Evolutionary conservation across 306 rosid genomes (phyloP).

Genomic region (Carpinus fangiana): DNA sequence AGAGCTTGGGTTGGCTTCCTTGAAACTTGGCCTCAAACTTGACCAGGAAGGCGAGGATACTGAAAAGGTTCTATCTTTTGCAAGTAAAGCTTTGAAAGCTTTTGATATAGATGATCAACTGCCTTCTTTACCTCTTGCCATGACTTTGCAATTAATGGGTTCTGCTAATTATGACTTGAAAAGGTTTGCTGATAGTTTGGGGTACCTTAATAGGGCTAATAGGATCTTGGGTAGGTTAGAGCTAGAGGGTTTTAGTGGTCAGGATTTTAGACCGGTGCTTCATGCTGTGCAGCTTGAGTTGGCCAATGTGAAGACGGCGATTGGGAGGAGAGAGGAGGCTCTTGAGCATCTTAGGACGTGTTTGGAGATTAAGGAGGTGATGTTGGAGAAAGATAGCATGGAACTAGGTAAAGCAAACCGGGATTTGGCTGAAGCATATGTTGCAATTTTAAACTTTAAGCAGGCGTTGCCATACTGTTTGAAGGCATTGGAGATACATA

Average conservation of each 20-base stretch:
- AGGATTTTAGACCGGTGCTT: slow-evolving; percentile 71
- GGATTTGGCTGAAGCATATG: slow-evolving; percentile 79
- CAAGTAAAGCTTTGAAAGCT: slow-evolving; percentile 64
- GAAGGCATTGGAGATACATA: slow-evolving; percentile 85
- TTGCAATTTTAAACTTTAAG: slow-evolving; percentile 71
- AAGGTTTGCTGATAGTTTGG: slow-evolving; percentile 81
- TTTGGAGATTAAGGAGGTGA: slow-evolving; percentile 77
- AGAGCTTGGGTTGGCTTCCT: slow-evolving; percentile 77
- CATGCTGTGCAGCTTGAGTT: slow-evolving; percentile 84
- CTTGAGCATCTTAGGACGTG: slow-evolving; percentile 73
- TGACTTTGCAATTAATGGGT: slow-evolving; percentile 85
- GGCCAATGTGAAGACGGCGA: slow-evolving; percentile 80
- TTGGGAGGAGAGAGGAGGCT: slow-evolving; percentile 97
- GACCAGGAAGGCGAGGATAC: slow-evolving; percentile 92
- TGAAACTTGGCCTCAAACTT: slow-evolving; percentile 80
- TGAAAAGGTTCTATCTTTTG: slow-evolving; percentile 63
- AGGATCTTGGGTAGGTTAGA: slow-evolving; percentile 64
- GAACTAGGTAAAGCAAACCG: slow-evolving; percentile 74
- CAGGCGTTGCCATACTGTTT: slow-evolving; percentile 67
- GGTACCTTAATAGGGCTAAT: slow-evolving; percentile 77
- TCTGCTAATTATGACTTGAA: slow-evolving; percentile 67
- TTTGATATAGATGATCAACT: slow-evolving; percentile 57
- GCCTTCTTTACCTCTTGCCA: slow-evolving; percentile 63
- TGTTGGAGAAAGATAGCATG: slow-evolving; percentile 64
- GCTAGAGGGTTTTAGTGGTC: slow-evolving; percentile 48